A percentile compares a stretch with the other conserved stretches of the same genome.
phyloP scores from a whole-genome alignment of 495 filamentous ascomycete genomes.

The Penicillium turbatum region DNA sequence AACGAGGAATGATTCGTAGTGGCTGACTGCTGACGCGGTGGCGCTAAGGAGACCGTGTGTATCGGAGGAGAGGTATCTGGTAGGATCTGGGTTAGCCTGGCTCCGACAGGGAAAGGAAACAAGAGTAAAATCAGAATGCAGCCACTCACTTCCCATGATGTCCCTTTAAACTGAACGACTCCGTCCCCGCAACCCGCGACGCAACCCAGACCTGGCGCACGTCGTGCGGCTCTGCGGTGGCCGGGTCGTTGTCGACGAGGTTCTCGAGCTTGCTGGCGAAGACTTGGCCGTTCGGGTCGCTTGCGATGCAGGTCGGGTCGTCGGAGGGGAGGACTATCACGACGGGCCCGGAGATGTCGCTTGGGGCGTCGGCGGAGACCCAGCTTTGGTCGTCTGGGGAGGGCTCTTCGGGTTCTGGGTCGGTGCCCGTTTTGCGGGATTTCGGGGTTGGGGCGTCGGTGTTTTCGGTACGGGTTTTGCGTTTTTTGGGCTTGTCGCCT shows the following conservation, averaged over 20 bases:
- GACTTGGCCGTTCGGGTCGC: conserved; percentile 78
- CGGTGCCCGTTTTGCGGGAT: conserved; percentile 29
- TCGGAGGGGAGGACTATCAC: conserved; percentile 72
- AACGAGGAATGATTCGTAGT: conserved; percentile 76
- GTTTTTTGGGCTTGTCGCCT: conserved; percentile 92
- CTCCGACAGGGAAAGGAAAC: background rate
- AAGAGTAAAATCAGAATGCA: background rate
- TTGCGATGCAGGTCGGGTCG: conserved; percentile 66
- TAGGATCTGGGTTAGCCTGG: background rate
- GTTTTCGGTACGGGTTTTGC: conserved; percentile 55
- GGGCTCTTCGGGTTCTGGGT: conserved; percentile 21
- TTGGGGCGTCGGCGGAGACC: conserved; percentile 74
- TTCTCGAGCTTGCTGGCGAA: conserved; percentile 79
- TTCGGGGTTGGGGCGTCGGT: conserved; percentile 38
- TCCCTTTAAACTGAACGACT: conserved; percentile 77
- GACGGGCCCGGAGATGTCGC: conserved; percentile 80
- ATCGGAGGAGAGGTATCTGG: conserved; percentile 74
- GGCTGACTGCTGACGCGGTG: conserved; percentile 70
- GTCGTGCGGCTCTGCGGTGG: conserved; percentile 86
- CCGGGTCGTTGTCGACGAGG: conserved; percentile 69
- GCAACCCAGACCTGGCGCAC: conserved; percentile 95
- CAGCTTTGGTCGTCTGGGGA: conserved; percentile 70
- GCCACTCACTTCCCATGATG: conserved; percentile 71
- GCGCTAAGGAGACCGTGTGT: conserved; percentile 75
- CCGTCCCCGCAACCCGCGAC: conserved; percentile 76